Percentiles rank a stretch among this genome's conserved stretches.
These are phyloP conservation scores for Glebionis coronaria DNA, from an alignment of 129 eudicot genomes.

Conservation along the genomic window DNA sequence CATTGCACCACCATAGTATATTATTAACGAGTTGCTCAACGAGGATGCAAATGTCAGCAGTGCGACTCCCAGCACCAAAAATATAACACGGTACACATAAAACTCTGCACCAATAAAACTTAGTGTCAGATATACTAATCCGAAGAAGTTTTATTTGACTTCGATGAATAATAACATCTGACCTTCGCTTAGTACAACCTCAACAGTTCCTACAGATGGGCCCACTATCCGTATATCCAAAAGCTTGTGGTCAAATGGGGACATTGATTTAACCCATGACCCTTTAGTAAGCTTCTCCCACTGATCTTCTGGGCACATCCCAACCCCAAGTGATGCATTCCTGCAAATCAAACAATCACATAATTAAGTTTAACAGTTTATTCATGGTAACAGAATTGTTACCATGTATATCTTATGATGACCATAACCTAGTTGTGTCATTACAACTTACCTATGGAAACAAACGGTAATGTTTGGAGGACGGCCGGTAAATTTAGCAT, in stretches of 20 bases:
- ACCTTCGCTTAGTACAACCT: conserved; percentile 74
- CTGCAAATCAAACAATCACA: conserved; percentile 37
- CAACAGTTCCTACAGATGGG: conserved; percentile 45
- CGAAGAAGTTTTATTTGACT: conserved; percentile 1
- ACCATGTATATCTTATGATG: neutral
- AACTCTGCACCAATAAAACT: conserved; percentile 49
- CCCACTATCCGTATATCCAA: conserved; percentile 63
- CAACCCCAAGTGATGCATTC: conserved; percentile 73
- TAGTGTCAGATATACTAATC: conserved; percentile 13
- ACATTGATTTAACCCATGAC: conserved; percentile 75
- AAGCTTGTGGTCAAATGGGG: conserved; percentile 88
- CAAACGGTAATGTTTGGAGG: conserved; percentile 60
- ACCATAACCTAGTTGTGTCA: neutral
- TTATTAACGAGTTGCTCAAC: conserved; percentile 70
- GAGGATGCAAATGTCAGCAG: conserved; percentile 58
- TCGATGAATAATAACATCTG: conserved; percentile 12
- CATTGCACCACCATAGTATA: conserved; percentile 92
- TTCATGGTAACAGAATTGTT: neutral
- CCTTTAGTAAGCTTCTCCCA: conserved; percentile 80
- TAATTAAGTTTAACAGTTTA: neutral
- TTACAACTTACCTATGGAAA: conserved; percentile 78
- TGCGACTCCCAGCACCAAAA: conserved; percentile 58
- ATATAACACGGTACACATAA: conserved; percentile 51
- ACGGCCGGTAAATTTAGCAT: conserved; percentile 37
- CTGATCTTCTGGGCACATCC: conserved; percentile 72